A percentile compares a stretch with the other conserved stretches of the same genome.
Conservation (phyloP, 331 rosid species). For the Arachis monticola region DNA sequence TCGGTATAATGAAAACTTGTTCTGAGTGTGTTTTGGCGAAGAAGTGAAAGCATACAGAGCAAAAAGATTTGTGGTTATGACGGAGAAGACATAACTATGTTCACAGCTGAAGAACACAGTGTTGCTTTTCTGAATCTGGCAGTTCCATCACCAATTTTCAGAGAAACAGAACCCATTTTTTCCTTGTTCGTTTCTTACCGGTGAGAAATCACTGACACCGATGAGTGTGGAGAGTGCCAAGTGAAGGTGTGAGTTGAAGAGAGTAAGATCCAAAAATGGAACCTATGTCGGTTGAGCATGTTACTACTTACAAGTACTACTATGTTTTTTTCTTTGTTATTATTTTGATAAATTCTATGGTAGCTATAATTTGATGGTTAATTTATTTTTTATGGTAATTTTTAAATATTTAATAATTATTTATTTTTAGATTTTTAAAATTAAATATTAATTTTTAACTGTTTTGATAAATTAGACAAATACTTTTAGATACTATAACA, state of each 20-base stretch:
- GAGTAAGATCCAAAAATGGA: constrained; percentile 10
- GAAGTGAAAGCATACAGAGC: constrained; percentile 87
- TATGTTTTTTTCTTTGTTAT: background rate
- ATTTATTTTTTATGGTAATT: too few relatives aligned
- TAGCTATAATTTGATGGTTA: too few relatives aligned
- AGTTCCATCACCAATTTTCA: constrained; percentile 89
- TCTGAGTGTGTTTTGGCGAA: constrained; percentile 60
- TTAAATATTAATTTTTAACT: too few relatives aligned
- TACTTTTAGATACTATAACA: too few relatives aligned
- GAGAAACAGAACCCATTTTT: constrained; percentile 87
- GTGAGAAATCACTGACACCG: background rate
- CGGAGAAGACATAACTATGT: constrained; percentile 84
- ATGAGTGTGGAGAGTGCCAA: constrained; percentile 37
- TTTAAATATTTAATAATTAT: too few relatives aligned
- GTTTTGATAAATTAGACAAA: too few relatives aligned
- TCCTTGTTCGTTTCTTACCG: constrained; percentile 17
- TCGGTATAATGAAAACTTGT: constrained; percentile 76
- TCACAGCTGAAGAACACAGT: constrained; percentile 79
- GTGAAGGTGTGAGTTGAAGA: constrained; percentile 38
- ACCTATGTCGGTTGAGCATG: constrained; percentile 39
- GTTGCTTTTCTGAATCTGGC: constrained; percentile 83
- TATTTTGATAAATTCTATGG: background rate
- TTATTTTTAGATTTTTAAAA: too few relatives aligned
- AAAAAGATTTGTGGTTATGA: constrained; percentile 86
- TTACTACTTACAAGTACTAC: too few relatives aligned